These are phyloP conservation scores for Populus tremula DNA, from an alignment of 345 rosid species.

Conservation along the genomic window DNA sequence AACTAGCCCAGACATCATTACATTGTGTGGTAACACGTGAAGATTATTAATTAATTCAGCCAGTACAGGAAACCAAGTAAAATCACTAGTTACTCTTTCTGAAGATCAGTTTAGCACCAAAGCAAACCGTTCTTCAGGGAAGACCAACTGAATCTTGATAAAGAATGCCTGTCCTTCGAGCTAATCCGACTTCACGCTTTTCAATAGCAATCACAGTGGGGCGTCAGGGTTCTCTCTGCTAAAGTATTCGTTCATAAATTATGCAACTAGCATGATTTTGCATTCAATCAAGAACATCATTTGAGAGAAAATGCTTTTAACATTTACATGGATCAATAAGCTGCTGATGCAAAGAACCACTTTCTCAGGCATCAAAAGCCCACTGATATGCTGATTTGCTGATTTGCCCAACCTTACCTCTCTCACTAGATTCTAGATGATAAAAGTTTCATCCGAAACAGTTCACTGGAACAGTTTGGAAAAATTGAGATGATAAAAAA, in stretches of 20 bases:
- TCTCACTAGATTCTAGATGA: neutral
- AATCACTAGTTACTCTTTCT: neutral
- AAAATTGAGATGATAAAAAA: constrained; percentile 3
- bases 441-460: constrained; percentile 5
- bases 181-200: too few relatives aligned
- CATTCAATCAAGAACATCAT: neutral
- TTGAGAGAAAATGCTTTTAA: neutral
- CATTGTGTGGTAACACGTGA: too few relatives aligned
- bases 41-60: neutral
- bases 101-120: neutral
- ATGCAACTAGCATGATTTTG: neutral
- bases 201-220: neutral
- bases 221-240: neutral
- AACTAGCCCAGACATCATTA: too few relatives aligned
- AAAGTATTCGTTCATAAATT: neutral
- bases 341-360: neutral
- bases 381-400: neutral
- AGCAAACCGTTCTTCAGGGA: neutral
- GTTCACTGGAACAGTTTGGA: neutral
- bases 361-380: neutral
- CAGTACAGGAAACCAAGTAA: neutral
- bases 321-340: neutral
- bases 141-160: too few relatives aligned
- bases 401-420: constrained; percentile 1
- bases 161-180: too few relatives aligned